Evolutionary conservation across 2,329 filamentous ascomycete species (phyloP).

Genomic region (Hypomyces perniciosus): DNA sequence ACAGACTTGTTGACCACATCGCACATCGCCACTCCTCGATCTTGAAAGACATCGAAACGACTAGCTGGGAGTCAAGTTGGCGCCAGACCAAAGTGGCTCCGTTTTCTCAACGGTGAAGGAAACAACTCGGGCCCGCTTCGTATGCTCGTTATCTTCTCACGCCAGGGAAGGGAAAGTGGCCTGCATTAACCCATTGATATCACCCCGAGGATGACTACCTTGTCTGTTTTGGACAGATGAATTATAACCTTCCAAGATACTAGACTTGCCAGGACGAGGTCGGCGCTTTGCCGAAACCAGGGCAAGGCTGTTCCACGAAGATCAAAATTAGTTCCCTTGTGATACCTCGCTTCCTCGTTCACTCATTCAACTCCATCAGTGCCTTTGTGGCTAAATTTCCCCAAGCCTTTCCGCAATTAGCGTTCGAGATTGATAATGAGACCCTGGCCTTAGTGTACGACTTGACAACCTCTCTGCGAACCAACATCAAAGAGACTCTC

Average conservation of each 20-base stretch:
- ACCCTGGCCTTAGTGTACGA: background rate
- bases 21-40: no score
- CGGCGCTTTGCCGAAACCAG: slow-evolving; percentile 3
- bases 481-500: background rate
- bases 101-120: no score
- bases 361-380: slow-evolving; percentile 1
- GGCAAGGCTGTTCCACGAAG: slow-evolving; percentile 4
- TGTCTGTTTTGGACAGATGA: background rate
- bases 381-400: background rate
- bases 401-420: background rate
- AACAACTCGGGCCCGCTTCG: no score
- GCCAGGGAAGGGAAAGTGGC: background rate
- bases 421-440: background rate
- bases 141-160: background rate
- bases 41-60: no score
- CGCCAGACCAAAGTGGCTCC: no score
- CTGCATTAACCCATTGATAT: no score
- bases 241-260: background rate
- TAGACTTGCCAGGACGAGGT: background rate
- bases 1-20: no score
- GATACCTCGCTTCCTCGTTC: slow-evolving; percentile 9
- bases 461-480: background rate
- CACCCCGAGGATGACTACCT: no score
- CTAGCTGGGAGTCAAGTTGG: no score
- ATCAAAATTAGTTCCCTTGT: slow-evolving; percentile 4